Percentiles rank a stretch among this genome's conserved stretches.
Evolutionary conservation across 108 stramenopile genomes (phyloP).

Genomic region (Aurantiochytrium sp.): DNA sequence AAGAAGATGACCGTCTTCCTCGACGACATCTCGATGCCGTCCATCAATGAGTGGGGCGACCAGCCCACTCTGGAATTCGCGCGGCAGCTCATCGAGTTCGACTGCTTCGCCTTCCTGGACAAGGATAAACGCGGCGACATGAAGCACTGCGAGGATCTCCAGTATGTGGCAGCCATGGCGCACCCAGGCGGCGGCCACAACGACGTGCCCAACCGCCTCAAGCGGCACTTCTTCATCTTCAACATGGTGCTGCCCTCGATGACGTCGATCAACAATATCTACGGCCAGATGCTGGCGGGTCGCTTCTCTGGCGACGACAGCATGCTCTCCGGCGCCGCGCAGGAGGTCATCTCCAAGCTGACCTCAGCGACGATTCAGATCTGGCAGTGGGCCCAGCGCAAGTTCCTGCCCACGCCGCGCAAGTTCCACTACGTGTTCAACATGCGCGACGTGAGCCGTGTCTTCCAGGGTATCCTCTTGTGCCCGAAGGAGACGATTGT

Average conservation of each 20-base stretch:
- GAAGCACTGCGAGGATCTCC: slow-evolving; percentile 77
- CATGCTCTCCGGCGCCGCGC: slow-evolving; percentile 41
- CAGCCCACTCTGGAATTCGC: slow-evolving; percentile 82
- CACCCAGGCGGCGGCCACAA: slow-evolving; percentile 83
- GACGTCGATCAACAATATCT: slow-evolving; percentile 83
- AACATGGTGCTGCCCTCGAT: slow-evolving; percentile 79
- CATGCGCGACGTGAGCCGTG: slow-evolving; percentile 79
- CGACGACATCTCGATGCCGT: slow-evolving; percentile 82
- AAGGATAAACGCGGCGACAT: slow-evolving; percentile 87
- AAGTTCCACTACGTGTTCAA: slow-evolving; percentile 89
- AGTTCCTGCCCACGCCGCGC: slow-evolving; percentile 83
- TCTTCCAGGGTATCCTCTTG: slow-evolving; percentile 80
- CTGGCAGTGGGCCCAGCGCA: slow-evolving; percentile 73
- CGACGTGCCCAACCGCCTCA: slow-evolving; percentile 81
- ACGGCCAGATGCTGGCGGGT: slow-evolving; percentile 79
- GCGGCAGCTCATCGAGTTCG: slow-evolving; percentile 72
- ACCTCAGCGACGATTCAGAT: slow-evolving; percentile 73
- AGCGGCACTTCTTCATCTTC: slow-evolving; percentile 85
- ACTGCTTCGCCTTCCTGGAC: slow-evolving; percentile 81
- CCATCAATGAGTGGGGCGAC: slow-evolving; percentile 85
- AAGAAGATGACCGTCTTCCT: slow-evolving; percentile 88
- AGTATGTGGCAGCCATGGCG: slow-evolving; percentile 79
- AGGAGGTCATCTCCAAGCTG: slow-evolving; percentile 61
- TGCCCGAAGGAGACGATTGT: slow-evolving; percentile 72
- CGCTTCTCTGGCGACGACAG: slow-evolving; percentile 66